Conservation (phyloP, 2,329 filamentous ascomycete species). For the Diaporthe ilicicola region DNA sequence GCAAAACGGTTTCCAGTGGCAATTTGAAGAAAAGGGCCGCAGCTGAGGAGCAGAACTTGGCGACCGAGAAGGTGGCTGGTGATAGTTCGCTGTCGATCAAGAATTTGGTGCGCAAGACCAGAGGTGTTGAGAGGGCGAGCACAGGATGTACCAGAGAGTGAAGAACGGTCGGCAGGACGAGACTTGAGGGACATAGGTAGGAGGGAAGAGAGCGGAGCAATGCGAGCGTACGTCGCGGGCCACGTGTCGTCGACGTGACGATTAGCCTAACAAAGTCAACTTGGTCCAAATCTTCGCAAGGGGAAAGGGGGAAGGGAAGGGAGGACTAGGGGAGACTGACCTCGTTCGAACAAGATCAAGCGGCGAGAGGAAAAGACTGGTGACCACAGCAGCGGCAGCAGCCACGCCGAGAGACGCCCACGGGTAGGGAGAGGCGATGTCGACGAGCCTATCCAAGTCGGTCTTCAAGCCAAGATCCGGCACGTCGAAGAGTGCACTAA, state of each 20-base stretch:
- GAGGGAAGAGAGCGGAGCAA: slow-evolving; percentile 82
- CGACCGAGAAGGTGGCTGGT: slow-evolving; percentile 82
- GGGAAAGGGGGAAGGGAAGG: no score
- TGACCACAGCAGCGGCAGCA: slow-evolving; percentile 70
- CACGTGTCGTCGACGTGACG: slow-evolving; percentile 79
- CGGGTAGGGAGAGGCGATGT: slow-evolving; percentile 80
- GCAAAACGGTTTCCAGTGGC: slow-evolving; percentile 89
- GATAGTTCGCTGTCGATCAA: slow-evolving; percentile 83
- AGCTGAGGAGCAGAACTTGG: slow-evolving; percentile 82
- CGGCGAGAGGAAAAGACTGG: slow-evolving; percentile 83
- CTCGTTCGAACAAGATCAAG: slow-evolving; percentile 88
- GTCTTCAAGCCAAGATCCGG: slow-evolving; percentile 82
- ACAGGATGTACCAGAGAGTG: slow-evolving; percentile 86
- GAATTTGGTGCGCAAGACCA: slow-evolving; percentile 86
- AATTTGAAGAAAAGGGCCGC: slow-evolving; percentile 86
- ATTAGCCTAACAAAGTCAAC: slow-evolving; percentile 69
- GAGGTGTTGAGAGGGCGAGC: slow-evolving; percentile 81
- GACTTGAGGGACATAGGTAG: slow-evolving; percentile 73
- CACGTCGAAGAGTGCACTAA: slow-evolving; percentile 90
- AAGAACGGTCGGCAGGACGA: slow-evolving; percentile 85
- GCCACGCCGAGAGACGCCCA: slow-evolving; percentile 81
- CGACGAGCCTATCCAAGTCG: slow-evolving; percentile 78
- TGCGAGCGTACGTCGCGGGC: slow-evolving; percentile 79
- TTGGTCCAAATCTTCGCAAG: background rate
- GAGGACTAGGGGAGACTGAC: slow-evolving; percentile 48